Conservation (phyloP, 768 basidiomycete genomes). For the Lactarius evosmus region DNA sequence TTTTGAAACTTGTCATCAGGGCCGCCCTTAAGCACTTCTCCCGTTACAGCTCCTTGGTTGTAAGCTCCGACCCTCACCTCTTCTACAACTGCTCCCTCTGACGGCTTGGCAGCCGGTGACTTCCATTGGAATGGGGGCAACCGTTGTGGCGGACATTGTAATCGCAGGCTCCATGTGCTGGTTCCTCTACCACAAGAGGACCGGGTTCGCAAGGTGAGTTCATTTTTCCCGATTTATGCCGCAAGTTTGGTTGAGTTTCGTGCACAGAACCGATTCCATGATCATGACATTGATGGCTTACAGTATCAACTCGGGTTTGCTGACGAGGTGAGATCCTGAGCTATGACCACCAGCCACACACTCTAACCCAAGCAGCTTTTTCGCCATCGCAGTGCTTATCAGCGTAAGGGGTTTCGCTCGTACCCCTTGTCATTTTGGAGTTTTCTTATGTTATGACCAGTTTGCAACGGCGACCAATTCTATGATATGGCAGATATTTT, state of each 20-base stretch:
- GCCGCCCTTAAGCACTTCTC: slow-evolving; percentile 36
- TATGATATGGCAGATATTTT: slow-evolving; percentile 49
- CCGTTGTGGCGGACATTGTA: slow-evolving; percentile 49
- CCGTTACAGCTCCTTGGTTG: slow-evolving; percentile 36
- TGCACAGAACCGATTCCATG: slow-evolving; percentile 31
- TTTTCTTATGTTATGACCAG: slow-evolving; percentile 3
- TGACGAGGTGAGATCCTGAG: slow-evolving; percentile 29
- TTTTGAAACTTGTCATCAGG: slow-evolving; percentile 20
- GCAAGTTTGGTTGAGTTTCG: not conserved
- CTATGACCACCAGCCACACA: not conserved
- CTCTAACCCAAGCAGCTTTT: slow-evolving; percentile 20
- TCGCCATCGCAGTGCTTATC: slow-evolving; percentile 27
- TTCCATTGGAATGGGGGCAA: slow-evolving; percentile 45
- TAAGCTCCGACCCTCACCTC: slow-evolving; percentile 25
- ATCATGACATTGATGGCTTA: slow-evolving; percentile 32
- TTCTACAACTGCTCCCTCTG: not conserved
- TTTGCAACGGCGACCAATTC: slow-evolving; percentile 41
- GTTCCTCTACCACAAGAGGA: slow-evolving; percentile 44
- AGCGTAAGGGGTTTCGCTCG: slow-evolving; percentile 13
- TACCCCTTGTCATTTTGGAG: not conserved
- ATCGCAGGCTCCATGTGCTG: slow-evolving; percentile 50
- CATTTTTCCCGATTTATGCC: not conserved
- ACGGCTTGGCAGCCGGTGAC: slow-evolving; percentile 44
- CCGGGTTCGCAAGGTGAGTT: slow-evolving; percentile 43
- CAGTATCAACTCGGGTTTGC: slow-evolving; percentile 32